These are phyloP conservation scores for Oryza meyeriana DNA, from an alignment of 176 grass and related monocot species.

Conservation along the genomic window DNA sequence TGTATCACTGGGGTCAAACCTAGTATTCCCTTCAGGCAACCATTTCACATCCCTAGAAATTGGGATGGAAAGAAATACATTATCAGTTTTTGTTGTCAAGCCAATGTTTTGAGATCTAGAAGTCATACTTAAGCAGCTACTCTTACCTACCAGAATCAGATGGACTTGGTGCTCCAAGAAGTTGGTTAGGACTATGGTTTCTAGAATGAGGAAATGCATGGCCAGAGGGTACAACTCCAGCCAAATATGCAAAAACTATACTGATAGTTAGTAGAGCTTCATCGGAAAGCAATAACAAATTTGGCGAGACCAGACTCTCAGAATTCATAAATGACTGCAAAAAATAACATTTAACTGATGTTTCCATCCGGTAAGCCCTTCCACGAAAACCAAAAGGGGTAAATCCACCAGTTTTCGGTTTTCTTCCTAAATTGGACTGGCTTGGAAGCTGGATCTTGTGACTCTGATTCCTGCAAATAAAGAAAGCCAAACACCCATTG, in stretches of 20 bases:
- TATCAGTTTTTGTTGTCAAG: constrained; percentile 7
- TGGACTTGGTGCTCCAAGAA: constrained; percentile 27
- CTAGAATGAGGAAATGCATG: constrained; percentile 5
- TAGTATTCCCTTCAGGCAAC: constrained; percentile 31
- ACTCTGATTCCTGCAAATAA: constrained; percentile 27
- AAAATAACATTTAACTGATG: constrained; percentile 37
- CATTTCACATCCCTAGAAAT: constrained; percentile 30
- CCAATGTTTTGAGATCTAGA: constrained; percentile 22
- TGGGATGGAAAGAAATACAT: not conserved
- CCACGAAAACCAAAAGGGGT: constrained; percentile 22
- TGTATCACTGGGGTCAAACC: constrained; percentile 31
- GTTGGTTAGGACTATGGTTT: constrained; percentile 21
- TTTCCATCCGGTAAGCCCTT: constrained; percentile 20
- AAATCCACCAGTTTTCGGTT: constrained; percentile 1
- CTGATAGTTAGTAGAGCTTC: constrained; percentile 82
- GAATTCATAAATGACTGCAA: constrained; percentile 46
- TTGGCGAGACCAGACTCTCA: constrained; percentile 37
- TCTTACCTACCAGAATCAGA: constrained; percentile 97
- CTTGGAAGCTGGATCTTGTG: constrained; percentile 35
- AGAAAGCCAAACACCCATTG: not conserved
- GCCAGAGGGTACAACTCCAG: constrained; percentile 65
- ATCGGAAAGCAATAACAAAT: constrained; percentile 47
- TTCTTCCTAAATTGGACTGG: not conserved
- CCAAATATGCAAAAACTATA: constrained; percentile 77
- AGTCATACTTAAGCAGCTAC: constrained; percentile 33